Percentiles rank a stretch among this genome's conserved stretches.
Conservation (phyloP, 2,329 filamentous ascomycete species). For the Epichloe scottii region DNA sequence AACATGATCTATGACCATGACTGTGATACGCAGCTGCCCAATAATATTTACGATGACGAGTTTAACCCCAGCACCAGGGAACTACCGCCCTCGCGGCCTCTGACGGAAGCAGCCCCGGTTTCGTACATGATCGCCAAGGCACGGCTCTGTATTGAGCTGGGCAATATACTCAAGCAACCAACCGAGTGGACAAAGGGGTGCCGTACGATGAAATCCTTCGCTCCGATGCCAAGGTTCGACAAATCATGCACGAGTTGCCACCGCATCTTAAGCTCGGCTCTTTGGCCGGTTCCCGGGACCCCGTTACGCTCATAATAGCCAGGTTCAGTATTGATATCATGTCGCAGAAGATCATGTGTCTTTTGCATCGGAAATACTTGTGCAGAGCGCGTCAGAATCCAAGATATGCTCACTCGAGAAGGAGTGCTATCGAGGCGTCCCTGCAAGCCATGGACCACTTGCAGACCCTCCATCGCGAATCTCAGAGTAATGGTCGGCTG, state of each 20-base stretch:
- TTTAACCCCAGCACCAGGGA: slow-evolving; percentile 56
- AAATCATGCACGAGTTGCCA: slow-evolving; percentile 55
- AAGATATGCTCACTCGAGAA: slow-evolving; percentile 72
- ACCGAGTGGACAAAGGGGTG: slow-evolving; percentile 39
- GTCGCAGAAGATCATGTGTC: slow-evolving; percentile 78
- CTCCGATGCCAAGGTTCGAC: slow-evolving; percentile 48
- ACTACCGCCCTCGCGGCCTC: slow-evolving; percentile 54
- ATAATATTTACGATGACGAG: slow-evolving; percentile 73
- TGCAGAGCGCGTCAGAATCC: slow-evolving; percentile 64
- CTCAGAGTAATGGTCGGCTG: slow-evolving; percentile 57
- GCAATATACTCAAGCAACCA: slow-evolving; percentile 58
- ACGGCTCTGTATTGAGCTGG: slow-evolving; percentile 54
- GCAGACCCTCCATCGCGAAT: slow-evolving; percentile 61
- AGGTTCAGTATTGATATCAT: slow-evolving; percentile 75
- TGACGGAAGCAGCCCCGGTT: slow-evolving; percentile 60
- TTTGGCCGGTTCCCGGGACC: slow-evolving; percentile 64
- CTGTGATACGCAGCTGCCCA: slow-evolving; percentile 62
- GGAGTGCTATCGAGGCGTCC: slow-evolving; percentile 74
- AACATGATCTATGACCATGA: slow-evolving; percentile 62
- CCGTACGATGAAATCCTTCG: slow-evolving; percentile 53
- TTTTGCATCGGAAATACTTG: slow-evolving; percentile 81
- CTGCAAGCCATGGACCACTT: slow-evolving; percentile 72
- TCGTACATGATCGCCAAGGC: slow-evolving; percentile 69
- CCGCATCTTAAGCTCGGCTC: slow-evolving; percentile 66
- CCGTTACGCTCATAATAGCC: slow-evolving; percentile 75